phyloP scores from a whole-genome alignment of 208 protist species.

The Eutreptiella sp. region DNA sequence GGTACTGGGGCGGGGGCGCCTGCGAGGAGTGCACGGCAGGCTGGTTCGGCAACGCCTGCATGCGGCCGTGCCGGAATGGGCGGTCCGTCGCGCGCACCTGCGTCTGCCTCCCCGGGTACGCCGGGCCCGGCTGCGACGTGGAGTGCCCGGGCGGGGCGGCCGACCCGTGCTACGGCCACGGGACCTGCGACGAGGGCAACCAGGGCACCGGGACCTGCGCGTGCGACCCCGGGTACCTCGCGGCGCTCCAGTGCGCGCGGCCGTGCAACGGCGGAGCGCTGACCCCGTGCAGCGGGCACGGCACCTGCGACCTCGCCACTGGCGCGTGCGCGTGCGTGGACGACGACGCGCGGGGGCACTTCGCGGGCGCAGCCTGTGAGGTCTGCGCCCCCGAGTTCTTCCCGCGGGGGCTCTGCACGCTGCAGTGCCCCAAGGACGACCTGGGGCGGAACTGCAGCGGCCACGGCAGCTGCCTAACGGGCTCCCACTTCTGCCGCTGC shows the following conservation, averaged over 20 bases:
- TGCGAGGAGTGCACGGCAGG: slow-evolving; percentile 19
- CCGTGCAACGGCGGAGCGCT: not conserved
- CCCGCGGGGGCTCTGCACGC: not conserved
- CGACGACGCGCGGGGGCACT: slow-evolving; percentile 35
- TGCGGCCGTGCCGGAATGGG: slow-evolving; percentile 4
- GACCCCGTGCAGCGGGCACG: slow-evolving; percentile 28
- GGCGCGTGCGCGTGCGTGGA: slow-evolving; percentile 42
- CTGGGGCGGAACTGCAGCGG: slow-evolving; percentile 4
- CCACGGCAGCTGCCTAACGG: not conserved
- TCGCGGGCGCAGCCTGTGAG: slow-evolving; percentile 32
- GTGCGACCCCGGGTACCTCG: slow-evolving; percentile 20
- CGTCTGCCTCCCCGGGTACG: slow-evolving; percentile 12
- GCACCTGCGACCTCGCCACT: slow-evolving; percentile 36
- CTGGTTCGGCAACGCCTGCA: slow-evolving; percentile 26
- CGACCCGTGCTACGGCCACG: slow-evolving; percentile 13
- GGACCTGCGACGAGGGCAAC: slow-evolving; percentile 22
- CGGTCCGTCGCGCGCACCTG: not conserved
- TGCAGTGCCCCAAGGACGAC: not conserved
- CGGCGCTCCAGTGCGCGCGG: slow-evolving; percentile 4
- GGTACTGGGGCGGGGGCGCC: slow-evolving; percentile 23
- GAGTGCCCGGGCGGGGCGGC: slow-evolving; percentile 22
- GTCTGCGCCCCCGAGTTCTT: not conserved
- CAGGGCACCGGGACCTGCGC: slow-evolving; percentile 14
- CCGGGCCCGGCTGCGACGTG: slow-evolving; percentile 10
- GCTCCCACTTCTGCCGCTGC: not conserved